Conservation (phyloP, 495 filamentous ascomycete species). For the Xanthoparmelia taractica region DNA sequence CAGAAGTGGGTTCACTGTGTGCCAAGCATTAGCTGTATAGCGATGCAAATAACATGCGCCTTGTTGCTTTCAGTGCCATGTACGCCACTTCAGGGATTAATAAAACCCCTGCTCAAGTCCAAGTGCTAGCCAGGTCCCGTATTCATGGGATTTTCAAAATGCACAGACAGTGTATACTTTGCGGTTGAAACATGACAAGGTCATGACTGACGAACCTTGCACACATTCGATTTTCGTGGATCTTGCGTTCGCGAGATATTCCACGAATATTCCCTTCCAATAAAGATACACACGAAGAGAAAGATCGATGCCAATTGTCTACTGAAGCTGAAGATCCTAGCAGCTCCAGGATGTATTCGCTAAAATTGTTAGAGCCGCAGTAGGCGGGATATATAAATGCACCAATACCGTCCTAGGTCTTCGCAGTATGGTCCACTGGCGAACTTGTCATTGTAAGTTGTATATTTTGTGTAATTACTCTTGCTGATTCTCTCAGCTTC, state of each 20-base stretch:
- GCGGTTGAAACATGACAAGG: neutral
- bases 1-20: neutral
- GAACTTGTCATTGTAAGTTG: neutral
- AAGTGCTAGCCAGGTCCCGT: neutral
- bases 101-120: neutral
- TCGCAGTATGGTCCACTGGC: neutral
- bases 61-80: neutral
- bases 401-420: neutral
- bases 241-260: neutral
- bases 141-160: neutral
- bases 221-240: neutral
- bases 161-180: neutral
- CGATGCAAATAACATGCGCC: neutral
- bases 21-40: neutral
- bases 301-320: neutral
- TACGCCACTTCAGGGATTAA: neutral
- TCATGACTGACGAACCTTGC: neutral
- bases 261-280: neutral
- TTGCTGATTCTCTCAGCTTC: neutral
- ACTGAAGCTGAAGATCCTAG: neutral
- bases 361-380: neutral
- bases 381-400: neutral
- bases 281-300: neutral
- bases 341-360: neutral
- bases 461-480: neutral